phyloP scores from a whole-genome alignment of 805 yeast genomes.

The Vanderwaltozyma verrucispora region DNA sequence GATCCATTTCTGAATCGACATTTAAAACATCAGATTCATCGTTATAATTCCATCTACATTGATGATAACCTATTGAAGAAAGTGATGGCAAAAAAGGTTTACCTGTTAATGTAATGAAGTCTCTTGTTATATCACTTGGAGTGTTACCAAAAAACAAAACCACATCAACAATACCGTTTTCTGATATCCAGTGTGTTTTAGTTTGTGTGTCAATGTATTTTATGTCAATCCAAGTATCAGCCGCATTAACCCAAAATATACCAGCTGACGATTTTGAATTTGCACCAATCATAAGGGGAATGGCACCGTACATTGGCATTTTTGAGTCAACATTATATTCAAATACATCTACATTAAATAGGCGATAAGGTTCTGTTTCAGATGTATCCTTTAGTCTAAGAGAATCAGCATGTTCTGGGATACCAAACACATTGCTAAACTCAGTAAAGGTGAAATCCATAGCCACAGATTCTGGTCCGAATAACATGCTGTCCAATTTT shows the following conservation, averaged over 20 bases:
- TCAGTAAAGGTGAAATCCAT: slow-evolving; percentile 60
- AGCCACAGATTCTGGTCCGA: slow-evolving; percentile 87
- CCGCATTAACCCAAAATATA: slow-evolving; percentile 83
- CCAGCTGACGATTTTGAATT: slow-evolving; percentile 54
- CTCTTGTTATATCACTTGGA: slow-evolving; percentile 43
- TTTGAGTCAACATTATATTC: slow-evolving; percentile 79
- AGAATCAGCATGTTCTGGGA: slow-evolving; percentile 91
- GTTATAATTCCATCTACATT: slow-evolving; percentile 95
- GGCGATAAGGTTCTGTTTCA: slow-evolving; percentile 61
- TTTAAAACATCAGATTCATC: slow-evolving; percentile 77
- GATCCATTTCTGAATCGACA: slow-evolving; percentile 61
- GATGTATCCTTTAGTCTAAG: slow-evolving; percentile 63
- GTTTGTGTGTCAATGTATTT: slow-evolving; percentile 22
- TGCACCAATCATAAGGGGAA: slow-evolving; percentile 76
- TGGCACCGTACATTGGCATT: slow-evolving; percentile 90
- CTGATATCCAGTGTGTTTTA: slow-evolving; percentile 87
- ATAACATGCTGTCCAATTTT: slow-evolving; percentile 49
- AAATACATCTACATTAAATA: slow-evolving; percentile 89
- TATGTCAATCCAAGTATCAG: slow-evolving; percentile 86
- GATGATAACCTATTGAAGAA: slow-evolving; percentile 84
- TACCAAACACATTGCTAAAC: slow-evolving; percentile 69
- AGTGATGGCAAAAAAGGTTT: slow-evolving; percentile 60
- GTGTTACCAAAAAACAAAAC: slow-evolving; percentile 53
- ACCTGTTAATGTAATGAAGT: slow-evolving; percentile 68
- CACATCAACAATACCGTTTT: slow-evolving; percentile 73